phyloP scores from a whole-genome alignment of 1,284 basidiomycete species.

The Dichomitus squalens region DNA sequence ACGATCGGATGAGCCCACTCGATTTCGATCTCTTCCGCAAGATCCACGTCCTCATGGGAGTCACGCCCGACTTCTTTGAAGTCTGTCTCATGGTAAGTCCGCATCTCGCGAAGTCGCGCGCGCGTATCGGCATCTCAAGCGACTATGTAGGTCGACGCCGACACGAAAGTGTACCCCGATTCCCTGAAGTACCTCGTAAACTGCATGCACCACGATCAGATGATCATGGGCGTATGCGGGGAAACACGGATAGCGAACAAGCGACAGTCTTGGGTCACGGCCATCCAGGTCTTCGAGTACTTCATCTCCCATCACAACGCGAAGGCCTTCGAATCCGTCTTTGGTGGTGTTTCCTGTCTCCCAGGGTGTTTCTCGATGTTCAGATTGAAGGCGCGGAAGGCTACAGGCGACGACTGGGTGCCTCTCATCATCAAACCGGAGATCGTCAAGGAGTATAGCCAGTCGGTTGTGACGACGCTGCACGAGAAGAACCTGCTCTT shows the following conservation, averaged over 20 bases:
- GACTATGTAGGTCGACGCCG: slow-evolving; percentile 87
- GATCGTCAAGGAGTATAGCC: slow-evolving; percentile 97
- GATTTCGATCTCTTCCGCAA: slow-evolving; percentile 99
- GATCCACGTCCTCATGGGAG: slow-evolving; percentile 94
- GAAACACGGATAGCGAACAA: slow-evolving; percentile 99
- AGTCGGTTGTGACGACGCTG: slow-evolving; percentile 89
- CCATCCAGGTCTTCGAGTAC: slow-evolving; percentile 98
- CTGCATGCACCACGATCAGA: slow-evolving; percentile 97
- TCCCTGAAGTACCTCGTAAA: slow-evolving; percentile 90
- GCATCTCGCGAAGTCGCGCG: neutral
- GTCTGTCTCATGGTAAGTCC: slow-evolving; percentile 91
- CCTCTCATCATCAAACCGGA: slow-evolving; percentile 97
- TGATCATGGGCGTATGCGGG: slow-evolving; percentile 99
- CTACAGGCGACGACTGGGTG: slow-evolving; percentile 93
- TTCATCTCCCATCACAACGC: slow-evolving; percentile 99
- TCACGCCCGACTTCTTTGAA: slow-evolving; percentile 99
- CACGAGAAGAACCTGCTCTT: slow-evolving; percentile 98
- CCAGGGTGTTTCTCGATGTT: slow-evolving; percentile 99
- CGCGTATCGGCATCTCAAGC: neutral
- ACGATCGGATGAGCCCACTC: slow-evolving; percentile 96
- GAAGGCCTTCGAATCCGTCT: slow-evolving; percentile 98
- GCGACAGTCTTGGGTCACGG: slow-evolving; percentile 95
- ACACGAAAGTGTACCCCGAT: slow-evolving; percentile 90
- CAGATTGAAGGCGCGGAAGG: slow-evolving; percentile 90
- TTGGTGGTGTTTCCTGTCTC: slow-evolving; percentile 98